phyloP scores from a whole-genome alignment of 1,139 yeast genomes.

The Lodderomyces pseudojiufengensis region DNA sequence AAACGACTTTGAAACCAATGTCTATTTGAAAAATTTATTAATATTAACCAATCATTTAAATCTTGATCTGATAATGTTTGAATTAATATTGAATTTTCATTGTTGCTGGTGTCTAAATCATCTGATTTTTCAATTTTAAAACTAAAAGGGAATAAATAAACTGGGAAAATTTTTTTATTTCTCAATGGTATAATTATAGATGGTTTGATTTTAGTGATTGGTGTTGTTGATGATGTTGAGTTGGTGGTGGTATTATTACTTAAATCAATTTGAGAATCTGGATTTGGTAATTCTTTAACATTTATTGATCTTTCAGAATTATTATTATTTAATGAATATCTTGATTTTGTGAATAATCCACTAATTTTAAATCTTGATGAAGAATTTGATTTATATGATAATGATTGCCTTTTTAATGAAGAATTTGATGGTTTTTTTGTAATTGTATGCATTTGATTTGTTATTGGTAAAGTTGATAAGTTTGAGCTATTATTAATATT shows the following conservation, averaged over 20 bases:
- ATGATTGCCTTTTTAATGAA: conserved; percentile 39
- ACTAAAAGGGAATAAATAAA: conserved; percentile 48
- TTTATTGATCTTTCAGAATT: conserved; percentile 50
- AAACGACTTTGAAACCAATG: conserved; percentile 54
- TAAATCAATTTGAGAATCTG: conserved; percentile 37
- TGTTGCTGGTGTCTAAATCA: conserved; percentile 36
- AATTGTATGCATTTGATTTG: conserved; percentile 15
- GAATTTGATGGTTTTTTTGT: conserved; percentile 32
- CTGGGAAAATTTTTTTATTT: conserved; percentile 50
- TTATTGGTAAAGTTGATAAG: neutral
- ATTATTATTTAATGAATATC: conserved; percentile 28
- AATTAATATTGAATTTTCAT: conserved; percentile 50
- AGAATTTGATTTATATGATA: conserved; percentile 37
- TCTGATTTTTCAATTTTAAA: conserved; percentile 51
- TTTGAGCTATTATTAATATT: neutral
- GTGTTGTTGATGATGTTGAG: too few relatives aligned
- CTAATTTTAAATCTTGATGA: conserved; percentile 43
- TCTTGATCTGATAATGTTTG: conserved; percentile 68
- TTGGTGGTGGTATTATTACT: too few relatives aligned
- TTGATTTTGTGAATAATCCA: conserved; percentile 39
- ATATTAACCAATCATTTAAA: conserved; percentile 71
- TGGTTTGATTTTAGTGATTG: conserved; percentile 47
- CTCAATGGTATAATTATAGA: conserved; percentile 53
- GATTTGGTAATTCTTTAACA: conserved; percentile 58
- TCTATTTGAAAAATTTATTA: conserved; percentile 44